Evolutionary conservation across 163 green algal genomes (phyloP).

Genomic region (Chlamydomonas reinhardtii): DNA sequence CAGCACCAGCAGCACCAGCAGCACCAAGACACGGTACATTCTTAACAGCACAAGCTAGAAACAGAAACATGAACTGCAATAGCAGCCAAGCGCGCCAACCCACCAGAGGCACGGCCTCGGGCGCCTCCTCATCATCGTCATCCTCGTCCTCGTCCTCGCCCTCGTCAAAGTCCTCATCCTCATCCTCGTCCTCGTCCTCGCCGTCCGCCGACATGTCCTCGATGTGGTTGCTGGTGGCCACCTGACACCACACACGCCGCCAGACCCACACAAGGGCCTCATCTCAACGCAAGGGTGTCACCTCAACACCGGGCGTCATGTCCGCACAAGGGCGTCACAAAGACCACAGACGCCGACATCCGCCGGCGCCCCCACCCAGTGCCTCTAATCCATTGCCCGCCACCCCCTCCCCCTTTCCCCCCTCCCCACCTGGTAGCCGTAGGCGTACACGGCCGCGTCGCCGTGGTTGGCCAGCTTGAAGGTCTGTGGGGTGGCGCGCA

Average conservation of each 20-base stretch:
- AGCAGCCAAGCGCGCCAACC: too few relatives aligned
- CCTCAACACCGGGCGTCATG: not conserved
- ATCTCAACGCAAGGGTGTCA: not conserved
- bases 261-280: too few relatives aligned
- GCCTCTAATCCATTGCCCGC: too few relatives aligned
- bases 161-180: constrained; percentile 10
- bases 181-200: not conserved
- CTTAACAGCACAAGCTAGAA: too few relatives aligned
- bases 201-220: not conserved
- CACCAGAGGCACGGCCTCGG: not conserved
- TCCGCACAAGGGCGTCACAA: too few relatives aligned
- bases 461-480: not conserved
- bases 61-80: too few relatives aligned
- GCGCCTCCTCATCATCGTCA: not conserved
- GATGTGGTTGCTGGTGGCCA: not conserved
- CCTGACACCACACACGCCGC: too few relatives aligned
- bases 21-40: too few relatives aligned
- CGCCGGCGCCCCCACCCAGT: too few relatives aligned
- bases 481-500: not conserved
- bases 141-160: not conserved
- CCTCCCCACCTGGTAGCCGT: constrained; percentile 18
- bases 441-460: constrained; percentile 23
- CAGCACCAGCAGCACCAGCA: too few relatives aligned
- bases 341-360: too few relatives aligned
- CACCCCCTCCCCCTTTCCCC: too few relatives aligned